These are phyloP conservation scores for Phyllachora maydis DNA, from an alignment of 2,329 filamentous ascomycete genomes.

Conservation along the genomic window DNA sequence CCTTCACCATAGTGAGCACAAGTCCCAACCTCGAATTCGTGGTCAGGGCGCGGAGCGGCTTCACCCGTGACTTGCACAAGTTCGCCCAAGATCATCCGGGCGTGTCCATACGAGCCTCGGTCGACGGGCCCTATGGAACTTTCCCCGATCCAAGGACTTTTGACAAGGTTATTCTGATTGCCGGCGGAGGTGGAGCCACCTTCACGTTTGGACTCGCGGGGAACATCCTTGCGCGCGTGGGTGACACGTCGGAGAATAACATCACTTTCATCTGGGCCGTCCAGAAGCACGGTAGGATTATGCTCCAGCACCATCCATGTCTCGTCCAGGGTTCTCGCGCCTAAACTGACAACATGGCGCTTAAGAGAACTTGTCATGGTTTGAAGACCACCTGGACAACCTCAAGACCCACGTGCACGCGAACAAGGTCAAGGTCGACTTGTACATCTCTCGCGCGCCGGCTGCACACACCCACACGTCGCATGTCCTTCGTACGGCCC, in stretches of 20 bases:
- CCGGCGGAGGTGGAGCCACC: slow-evolving; percentile 38
- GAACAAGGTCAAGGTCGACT: slow-evolving; percentile 14
- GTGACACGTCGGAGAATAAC: slow-evolving; percentile 12
- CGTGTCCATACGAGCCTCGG: slow-evolving; percentile 23
- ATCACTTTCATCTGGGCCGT: slow-evolving; percentile 29
- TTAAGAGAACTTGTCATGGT: slow-evolving; percentile 16
- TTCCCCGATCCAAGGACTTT: slow-evolving; percentile 27
- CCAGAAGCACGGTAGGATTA: slow-evolving; percentile 21
- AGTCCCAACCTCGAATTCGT: slow-evolving; percentile 36
- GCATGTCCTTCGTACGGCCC: too few relatives aligned
- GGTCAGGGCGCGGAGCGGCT: slow-evolving; percentile 34
- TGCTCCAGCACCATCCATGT: slow-evolving; percentile 1
- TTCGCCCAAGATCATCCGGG: slow-evolving; percentile 28
- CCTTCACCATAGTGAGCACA: slow-evolving; percentile 36
- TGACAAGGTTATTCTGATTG: slow-evolving; percentile 35
- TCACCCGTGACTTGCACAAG: slow-evolving; percentile 31
- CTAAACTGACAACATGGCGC: not conserved
- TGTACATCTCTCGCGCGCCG: slow-evolving; percentile 15
- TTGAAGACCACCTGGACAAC: slow-evolving; percentile 15
- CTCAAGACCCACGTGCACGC: slow-evolving; percentile 16
- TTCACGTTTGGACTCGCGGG: slow-evolving; percentile 30
- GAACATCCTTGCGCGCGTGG: slow-evolving; percentile 21
- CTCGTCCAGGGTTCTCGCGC: slow-evolving; percentile 1
- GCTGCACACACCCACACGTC: too few relatives aligned
- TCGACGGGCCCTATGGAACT: slow-evolving; percentile 38